A percentile compares a stretch with the other conserved stretches of the same genome.
Conservation (phyloP, 1,139 yeast species). For the Trichomonascaceae sp. region DNA sequence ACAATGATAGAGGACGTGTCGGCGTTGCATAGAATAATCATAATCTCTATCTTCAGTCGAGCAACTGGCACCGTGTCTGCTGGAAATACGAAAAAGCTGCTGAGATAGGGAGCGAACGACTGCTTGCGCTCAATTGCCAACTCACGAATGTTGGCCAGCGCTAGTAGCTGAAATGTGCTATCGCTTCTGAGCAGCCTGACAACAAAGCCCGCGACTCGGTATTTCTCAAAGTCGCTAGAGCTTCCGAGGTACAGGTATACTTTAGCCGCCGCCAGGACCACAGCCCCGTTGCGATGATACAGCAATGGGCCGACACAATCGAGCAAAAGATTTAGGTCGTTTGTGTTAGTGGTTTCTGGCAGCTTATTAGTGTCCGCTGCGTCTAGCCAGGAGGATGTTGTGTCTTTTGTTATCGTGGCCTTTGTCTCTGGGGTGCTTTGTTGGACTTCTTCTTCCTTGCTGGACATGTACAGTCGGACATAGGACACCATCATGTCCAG, state of each 20-base stretch:
- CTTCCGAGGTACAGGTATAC: slow-evolving; percentile 45
- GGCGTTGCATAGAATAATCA: slow-evolving; percentile 39
- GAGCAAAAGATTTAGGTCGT: slow-evolving; percentile 44
- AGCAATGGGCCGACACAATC: slow-evolving; percentile 33
- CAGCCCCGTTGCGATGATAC: slow-evolving; percentile 43
- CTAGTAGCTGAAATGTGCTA: slow-evolving; percentile 21
- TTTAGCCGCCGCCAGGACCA: slow-evolving; percentile 47
- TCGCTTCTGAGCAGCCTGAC: slow-evolving; percentile 31
- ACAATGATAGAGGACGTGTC: background rate
- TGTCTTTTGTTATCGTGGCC: background rate
- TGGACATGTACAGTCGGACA: slow-evolving; percentile 35
- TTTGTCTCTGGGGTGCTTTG: background rate
- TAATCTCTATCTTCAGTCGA: slow-evolving; percentile 46
- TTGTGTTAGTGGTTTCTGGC: background rate
- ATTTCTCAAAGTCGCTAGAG: slow-evolving; percentile 34
- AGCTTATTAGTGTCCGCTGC: background rate
- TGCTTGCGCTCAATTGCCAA: slow-evolving; percentile 30
- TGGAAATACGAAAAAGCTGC: slow-evolving; percentile 48
- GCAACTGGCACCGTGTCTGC: slow-evolving; percentile 38
- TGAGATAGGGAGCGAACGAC: slow-evolving; percentile 35
- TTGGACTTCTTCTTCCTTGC: slow-evolving; percentile 2
- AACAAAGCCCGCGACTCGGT: slow-evolving; percentile 38
- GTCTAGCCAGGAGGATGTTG: background rate
- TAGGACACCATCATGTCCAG: slow-evolving; percentile 59
- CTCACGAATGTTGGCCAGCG: slow-evolving; percentile 21